Evolutionary conservation across 1,284 basidiomycete genomes (phyloP), one percentile per base, ranked within the genome.

Genomic region (Neonothopanus nambi): DNA sequence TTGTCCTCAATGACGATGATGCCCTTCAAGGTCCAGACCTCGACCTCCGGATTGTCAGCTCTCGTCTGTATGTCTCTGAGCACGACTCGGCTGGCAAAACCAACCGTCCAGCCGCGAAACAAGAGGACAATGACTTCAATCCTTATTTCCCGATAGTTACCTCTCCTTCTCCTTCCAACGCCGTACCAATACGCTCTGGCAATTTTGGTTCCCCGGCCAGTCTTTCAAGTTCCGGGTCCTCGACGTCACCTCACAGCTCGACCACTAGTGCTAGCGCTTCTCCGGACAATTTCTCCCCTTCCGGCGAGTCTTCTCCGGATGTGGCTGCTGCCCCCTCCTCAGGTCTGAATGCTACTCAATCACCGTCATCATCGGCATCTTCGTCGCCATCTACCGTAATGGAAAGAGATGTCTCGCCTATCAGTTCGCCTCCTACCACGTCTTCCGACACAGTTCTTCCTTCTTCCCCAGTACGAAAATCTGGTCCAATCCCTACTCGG

Each of bases 111-210:
- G 49, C 45, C 51, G 4, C 53, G 48, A 48, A 52, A 21, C 59
- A 52, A 41, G 39, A 55, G 21, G 59, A 56, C 36, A 63, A 63
- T 11, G 59, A 51, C 17, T 60, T 69, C 49, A 76, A 77, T 56
- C 72, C 75, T 3, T 77, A 76, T 61, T 77, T 77, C 53, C 74
- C 75, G 44, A 54, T 67, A 12, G 41, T 66, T n/a, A 54, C 65
- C 24, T 57, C 57, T 15, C 26, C n/a, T n/a, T n/a, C n/a, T n/a
- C n/a, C 57, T 40, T 24, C 40, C 36, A 33, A 37, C 35, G 40
- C 40, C 40, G 21, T 26, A 7, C 20, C 37, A 17, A 13, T 28
- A n/a, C n/a, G 8, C 13, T 24, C 42, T 24, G 37, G 37, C 23
- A 30, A 48, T 28, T 35, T 33, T 39, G 44, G 47, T 15, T 59